A percentile compares a stretch with the other conserved stretches of the same genome.
Evolutionary conservation across 2,329 filamentous ascomycete genomes (phyloP).

Genomic region (Pseudogymnoascus sp.): DNA sequence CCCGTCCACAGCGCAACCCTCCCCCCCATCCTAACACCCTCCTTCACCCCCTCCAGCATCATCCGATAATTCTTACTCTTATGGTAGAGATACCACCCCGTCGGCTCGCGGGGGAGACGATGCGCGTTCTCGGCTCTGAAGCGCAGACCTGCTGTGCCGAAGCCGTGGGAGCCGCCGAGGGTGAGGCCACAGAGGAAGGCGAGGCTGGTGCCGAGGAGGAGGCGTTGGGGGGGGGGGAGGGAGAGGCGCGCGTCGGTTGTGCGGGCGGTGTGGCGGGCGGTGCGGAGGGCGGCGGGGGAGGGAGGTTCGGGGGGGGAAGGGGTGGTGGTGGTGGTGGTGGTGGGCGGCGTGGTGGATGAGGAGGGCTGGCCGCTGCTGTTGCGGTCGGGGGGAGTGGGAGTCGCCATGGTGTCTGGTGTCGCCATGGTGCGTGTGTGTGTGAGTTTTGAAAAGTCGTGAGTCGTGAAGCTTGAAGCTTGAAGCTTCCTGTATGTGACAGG

Average conservation of each 20-base stretch:
- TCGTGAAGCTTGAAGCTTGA: neutral
- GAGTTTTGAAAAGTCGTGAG: neutral
- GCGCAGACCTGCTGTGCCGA: conserved; percentile 64
- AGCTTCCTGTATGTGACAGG: neutral
- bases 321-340: neutral
- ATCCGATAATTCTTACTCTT: conserved; percentile 94
- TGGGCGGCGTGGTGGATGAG: neutral
- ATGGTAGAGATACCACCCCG: conserved; percentile 97
- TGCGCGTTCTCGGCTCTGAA: conserved; percentile 97
- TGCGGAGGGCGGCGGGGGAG: too few species aligned
- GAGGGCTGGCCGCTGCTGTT: too few species aligned
- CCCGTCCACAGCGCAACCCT: conserved; percentile 65
- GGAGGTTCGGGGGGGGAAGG: too few species aligned
- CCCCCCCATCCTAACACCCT: conserved; percentile 67
- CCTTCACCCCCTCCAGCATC: conserved; percentile 66
- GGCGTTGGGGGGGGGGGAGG: conserved; percentile 54
- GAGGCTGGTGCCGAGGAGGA: conserved; percentile 54
- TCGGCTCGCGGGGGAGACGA: conserved; percentile 71
- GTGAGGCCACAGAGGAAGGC: conserved; percentile 61
- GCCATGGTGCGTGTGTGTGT: neutral
- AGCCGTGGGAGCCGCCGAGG: conserved; percentile 65
- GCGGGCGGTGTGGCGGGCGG: conserved; percentile 10
- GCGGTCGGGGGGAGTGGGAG: neutral
- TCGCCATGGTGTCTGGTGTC: neutral
- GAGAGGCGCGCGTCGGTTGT: conserved; percentile 38